A percentile compares a stretch with the other conserved stretches of the same genome.
These are phyloP conservation scores for Thraustochytrium sp. DNA, from an alignment of 352 stramenopile genomes.

Conservation along the genomic window DNA sequence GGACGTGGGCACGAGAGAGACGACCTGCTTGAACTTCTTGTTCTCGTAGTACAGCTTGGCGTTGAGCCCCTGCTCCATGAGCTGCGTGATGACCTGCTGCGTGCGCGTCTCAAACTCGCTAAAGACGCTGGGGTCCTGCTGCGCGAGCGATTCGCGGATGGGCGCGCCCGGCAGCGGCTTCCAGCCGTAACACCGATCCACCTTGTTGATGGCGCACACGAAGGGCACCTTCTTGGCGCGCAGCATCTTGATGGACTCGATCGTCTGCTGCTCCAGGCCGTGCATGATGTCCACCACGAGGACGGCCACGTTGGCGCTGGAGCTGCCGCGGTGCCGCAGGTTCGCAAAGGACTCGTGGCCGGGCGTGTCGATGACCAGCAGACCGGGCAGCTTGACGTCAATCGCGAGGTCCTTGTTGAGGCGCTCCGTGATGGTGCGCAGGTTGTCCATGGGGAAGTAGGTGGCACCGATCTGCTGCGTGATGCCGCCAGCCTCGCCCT, in stretches of 20 bases:
- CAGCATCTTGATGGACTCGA: slow-evolving; percentile 96
- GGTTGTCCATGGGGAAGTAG: slow-evolving; percentile 85
- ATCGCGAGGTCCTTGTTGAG: slow-evolving; percentile 67
- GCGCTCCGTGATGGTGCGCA: slow-evolving; percentile 76
- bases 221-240: slow-evolving; percentile 90
- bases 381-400: slow-evolving; percentile 78
- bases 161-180: slow-evolving; percentile 89
- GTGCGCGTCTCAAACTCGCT: slow-evolving; percentile 90
- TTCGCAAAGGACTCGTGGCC: slow-evolving; percentile 99
- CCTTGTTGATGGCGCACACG: slow-evolving; percentile 98
- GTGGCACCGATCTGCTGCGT: slow-evolving; percentile 96
- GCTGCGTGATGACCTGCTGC: slow-evolving; percentile 75
- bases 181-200: slow-evolving; percentile 96
- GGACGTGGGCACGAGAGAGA: slow-evolving; percentile 96
- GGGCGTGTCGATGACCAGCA: slow-evolving; percentile 98
- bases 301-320: slow-evolving; percentile 98
- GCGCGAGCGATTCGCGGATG: slow-evolving; percentile 78
- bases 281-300: slow-evolving; percentile 99
- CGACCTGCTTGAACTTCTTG: slow-evolving; percentile 86
- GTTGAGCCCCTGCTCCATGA: slow-evolving; percentile 95
- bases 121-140: slow-evolving; percentile 85
- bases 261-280: slow-evolving; percentile 95
- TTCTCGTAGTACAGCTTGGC: slow-evolving; percentile 99
- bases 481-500: slow-evolving; percentile 90
- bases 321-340: slow-evolving; percentile 89